Evolutionary conservation across 2,329 filamentous ascomycete species (phyloP).

Genomic region (Tolypocladium sp.): DNA sequence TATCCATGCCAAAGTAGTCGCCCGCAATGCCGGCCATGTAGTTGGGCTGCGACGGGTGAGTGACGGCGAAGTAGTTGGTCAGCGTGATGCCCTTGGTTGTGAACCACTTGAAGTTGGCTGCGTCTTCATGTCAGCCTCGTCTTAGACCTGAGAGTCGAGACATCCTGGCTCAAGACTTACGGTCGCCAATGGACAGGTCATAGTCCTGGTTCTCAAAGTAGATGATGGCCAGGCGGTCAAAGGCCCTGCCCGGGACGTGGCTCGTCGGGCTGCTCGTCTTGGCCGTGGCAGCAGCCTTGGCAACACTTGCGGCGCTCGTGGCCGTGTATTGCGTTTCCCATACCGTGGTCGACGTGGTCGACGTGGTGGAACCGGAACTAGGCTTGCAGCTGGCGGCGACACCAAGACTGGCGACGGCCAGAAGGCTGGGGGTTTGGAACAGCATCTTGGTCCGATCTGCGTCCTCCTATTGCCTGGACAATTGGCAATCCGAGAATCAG

Average conservation of each 20-base stretch:
- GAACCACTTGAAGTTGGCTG: constrained; percentile 18
- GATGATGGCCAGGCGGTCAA: constrained; percentile 63
- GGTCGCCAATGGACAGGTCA: constrained; percentile 52
- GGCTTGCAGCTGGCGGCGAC: constrained; percentile 10
- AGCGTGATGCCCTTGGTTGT: constrained; percentile 20
- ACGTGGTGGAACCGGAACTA: too few relatives aligned
- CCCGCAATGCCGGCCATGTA: constrained; percentile 61
- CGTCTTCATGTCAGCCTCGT: not conserved
- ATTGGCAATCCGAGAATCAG: not conserved
- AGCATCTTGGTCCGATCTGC: constrained; percentile 6
- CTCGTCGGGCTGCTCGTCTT: constrained; percentile 51
- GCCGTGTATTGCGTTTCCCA: constrained; percentile 39
- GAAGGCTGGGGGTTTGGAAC: constrained; percentile 7
- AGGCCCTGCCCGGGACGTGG: constrained; percentile 59
- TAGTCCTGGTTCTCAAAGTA: constrained; percentile 74
- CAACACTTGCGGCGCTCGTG: constrained; percentile 39
- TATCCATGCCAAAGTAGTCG: constrained; percentile 65
- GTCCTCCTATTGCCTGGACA: not conserved
- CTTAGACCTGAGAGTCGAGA: not conserved
- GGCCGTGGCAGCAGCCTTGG: constrained; percentile 49
- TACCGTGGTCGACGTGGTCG: too few relatives aligned
- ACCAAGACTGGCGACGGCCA: constrained; percentile 16
- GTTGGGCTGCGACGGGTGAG: constrained; percentile 69
- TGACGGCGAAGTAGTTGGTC: constrained; percentile 44
- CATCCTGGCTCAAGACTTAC: constrained; percentile 24